Evolutionary conservation across 371 early-diverging fungal genomes (phyloP), one percentile per base, ranked within the genome.

Genomic region (Mucor plumbeus): DNA sequence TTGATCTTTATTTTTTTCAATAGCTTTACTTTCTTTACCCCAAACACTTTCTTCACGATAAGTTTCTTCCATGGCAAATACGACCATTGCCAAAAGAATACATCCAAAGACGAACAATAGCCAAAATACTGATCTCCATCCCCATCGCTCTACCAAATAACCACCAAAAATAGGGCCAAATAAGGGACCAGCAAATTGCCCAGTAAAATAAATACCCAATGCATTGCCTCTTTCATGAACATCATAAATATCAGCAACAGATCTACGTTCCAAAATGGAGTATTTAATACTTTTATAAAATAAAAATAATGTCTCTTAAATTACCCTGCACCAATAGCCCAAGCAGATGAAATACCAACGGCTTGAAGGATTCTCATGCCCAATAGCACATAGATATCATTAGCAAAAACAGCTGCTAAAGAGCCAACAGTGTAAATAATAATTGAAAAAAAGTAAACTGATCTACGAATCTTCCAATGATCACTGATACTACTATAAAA

Each of bases 401-500:
- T 74, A 3, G 91, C 85, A 53, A 90, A 82, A 7, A 87, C 88
- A 38, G 88, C 90, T 6, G 88, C 91, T 14, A 94, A 63, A n/a
- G 89, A 89, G 13, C 89, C 90, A 5, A 81, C 69, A 0, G 83
- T 80, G 65, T 83, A 92, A 13, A 92, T 79, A 13, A 86, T 34
- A 58, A 88, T 83, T 11, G 90, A 90, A 15, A 68, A 62, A 9
- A 91, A 79, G 65, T 91, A 91, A 15, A 92, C 84, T 1, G 83
- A 77, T 59, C 90, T 82, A 19, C 94, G 86, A 41, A 83, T 76
- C n/a, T 89, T 85, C 74, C 81, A 86, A 34, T 73, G 72, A 72
- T 94, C 94, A 6, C 91, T 88, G n/a, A 90, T 70, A 26, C 88
- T 87, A 58, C 89, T 91, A 77, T 88, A 92, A 34, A 91, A 70